Evolutionary conservation across 139 green algal genomes (phyloP), one percentile per base, ranked within the genome.

Genomic region (Yamagishiella unicocca): DNA sequence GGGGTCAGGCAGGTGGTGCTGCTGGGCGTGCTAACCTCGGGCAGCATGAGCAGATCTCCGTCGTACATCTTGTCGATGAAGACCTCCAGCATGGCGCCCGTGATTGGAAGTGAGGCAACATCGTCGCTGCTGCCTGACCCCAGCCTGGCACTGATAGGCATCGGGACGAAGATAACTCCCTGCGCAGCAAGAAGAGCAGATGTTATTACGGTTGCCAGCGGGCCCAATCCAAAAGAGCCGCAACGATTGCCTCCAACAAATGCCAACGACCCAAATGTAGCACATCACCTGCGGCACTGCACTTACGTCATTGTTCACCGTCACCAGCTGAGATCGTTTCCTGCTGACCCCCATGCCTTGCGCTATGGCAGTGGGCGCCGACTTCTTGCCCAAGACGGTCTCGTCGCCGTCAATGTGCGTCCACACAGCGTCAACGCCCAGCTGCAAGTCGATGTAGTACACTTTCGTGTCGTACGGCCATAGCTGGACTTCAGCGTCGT

Each of bases 1-100:
- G n/a, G n/a, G n/a, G n/a, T n/a, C n/a, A n/a, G n/a, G n/a, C n/a
- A n/a, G n/a, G n/a, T n/a, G n/a, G n/a, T n/a, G n/a, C n/a, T n/a
- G n/a, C n/a, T n/a, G n/a, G n/a, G n/a, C n/a, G n/a, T n/a, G n/a
- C n/a, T n/a, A n/a, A n/a, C 67, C 67, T 75, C 33, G 1, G 67
- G 67, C 67, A 75, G 67, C 67, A 75, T 33, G 22, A 75, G 67
- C 67, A 75, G 67, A 35, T 75, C 67, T 24, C 67, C 67, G 67
- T 75, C 67, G 67, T 50, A 75, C 67, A 75, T 75, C 8, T 50
- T n/a, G 37, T 75, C 67, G 17, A 75, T 21, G 17, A 75, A 24
- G 7, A 75, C 35, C 35, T 75, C 67, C 67, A 75, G 67, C 35
- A 21, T 7, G n/a, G 17, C 67, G 1, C 7, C 67, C 9, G 67